Evolutionary conservation across 1,284 basidiomycete genomes (phyloP), one percentile per base, ranked within the genome.

Genomic region (Schizophyllum amplum): DNA sequence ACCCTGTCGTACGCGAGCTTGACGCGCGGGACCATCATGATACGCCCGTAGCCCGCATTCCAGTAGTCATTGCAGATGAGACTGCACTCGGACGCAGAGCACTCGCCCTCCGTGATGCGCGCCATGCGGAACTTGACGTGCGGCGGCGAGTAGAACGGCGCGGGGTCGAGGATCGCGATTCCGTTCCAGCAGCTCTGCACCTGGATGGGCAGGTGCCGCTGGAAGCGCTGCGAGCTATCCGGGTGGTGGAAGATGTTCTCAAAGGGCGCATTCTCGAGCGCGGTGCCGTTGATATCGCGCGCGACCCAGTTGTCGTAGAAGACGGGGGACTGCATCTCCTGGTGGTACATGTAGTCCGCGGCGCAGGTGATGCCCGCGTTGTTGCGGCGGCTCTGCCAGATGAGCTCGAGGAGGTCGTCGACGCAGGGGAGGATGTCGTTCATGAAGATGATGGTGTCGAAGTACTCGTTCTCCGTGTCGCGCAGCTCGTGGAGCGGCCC

Each of bases 251-350:
- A 96, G 61, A 98, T 87, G 60, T 80, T 74, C 71, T 97, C 94
- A 64, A 98, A 98, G 0, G 94, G 94, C 0, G 93, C 94, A 69
- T 98, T 98, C 71, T 97, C 94, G 56, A 98, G 79, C 0, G 94
- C 94, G 0, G 94, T 97, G 33, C 94, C 94, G 72, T 98, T 98
- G 75, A 97, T 92, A 71, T 98, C 94, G 52, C 94, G 83, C 1
- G 94, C 94, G 33, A 98, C 94, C 94, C 94, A 97, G 71, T 96
- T 97, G 69, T 97, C 94, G 74, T 97, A 96, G 72, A 97, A 97
- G 22, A 97, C 94, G 1, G 94, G 94, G 0, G 91, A 79, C 20
- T 70, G 88, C 60, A 97, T 90, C 58, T 96, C 93, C 51, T 94
- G 84, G 74, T 97, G 94, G 75, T 92, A 98, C 91, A 97, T 97